These are phyloP conservation scores for Silene latifolia DNA, from an alignment of 148 eudicot species.

Conservation along the genomic window DNA sequence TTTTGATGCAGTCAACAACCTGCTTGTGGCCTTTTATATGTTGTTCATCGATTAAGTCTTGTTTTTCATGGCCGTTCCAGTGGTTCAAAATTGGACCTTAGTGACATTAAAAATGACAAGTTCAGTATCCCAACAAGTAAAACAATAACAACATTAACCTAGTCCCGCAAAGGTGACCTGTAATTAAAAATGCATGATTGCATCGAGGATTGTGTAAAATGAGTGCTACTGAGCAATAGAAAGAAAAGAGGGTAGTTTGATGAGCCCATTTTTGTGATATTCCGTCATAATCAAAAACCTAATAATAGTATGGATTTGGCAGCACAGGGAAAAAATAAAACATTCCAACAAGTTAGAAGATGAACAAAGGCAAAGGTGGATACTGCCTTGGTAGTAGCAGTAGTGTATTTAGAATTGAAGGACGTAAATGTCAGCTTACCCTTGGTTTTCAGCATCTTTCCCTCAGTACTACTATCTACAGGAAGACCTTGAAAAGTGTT, in stretches of 20 bases:
- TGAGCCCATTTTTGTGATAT: neutral
- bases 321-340: too few relatives aligned
- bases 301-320: too few relatives aligned
- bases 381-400: neutral
- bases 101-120: neutral
- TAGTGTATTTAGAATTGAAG: constrained; percentile 29
- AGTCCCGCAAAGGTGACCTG: too few relatives aligned
- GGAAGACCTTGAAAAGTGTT: too few relatives aligned
- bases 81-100: constrained; percentile 18
- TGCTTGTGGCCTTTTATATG: neutral
- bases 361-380: neutral
- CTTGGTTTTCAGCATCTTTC: neutral
- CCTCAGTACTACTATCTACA: neutral
- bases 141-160: neutral
- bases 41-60: neutral
- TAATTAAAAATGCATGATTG: too few relatives aligned
- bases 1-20: constrained; percentile 26
- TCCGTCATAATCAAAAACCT: too few relatives aligned
- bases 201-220: too few relatives aligned
- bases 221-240: too few relatives aligned
- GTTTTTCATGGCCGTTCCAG: neutral
- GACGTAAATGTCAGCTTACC: constrained; percentile 14
- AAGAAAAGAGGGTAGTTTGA: neutral
- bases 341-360: neutral
- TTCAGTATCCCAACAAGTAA: neutral